A percentile compares a stretch with the other conserved stretches of the same genome.
Conservation (phyloP, 192 early-diverging fungal genomes). For the Allomyces macrogynus region DNA sequence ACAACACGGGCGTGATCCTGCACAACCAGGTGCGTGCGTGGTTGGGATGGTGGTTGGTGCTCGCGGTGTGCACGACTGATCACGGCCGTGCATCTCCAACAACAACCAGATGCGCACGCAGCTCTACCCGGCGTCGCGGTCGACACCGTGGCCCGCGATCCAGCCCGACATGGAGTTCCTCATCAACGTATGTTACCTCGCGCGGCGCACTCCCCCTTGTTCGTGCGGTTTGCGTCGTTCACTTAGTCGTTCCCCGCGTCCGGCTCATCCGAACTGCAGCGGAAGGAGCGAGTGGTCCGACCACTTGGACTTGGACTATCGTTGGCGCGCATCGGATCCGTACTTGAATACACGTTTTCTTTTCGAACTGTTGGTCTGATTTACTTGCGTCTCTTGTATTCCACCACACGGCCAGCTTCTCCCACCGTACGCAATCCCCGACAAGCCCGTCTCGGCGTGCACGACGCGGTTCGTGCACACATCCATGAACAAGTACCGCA, state of each 20-base stretch:
- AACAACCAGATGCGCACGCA: conserved; percentile 11
- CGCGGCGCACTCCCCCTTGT: too few species aligned
- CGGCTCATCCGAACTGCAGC: too few species aligned
- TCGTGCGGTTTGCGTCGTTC: too few species aligned
- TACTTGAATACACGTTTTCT: neutral
- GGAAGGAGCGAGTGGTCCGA: too few species aligned
- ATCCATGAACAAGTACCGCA: conserved; percentile 80
- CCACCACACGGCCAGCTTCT: conserved; percentile 18
- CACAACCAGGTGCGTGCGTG: conserved; percentile 40
- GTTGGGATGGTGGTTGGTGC: conserved; percentile 6
- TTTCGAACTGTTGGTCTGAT: conserved; percentile 4
- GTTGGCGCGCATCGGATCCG: neutral
- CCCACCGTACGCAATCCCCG: conserved; percentile 42
- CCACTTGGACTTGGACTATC: neutral
- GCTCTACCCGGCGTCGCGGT: neutral
- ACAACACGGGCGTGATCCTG: conserved; percentile 58
- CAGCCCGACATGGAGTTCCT: conserved; percentile 56
- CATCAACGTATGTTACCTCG: conserved; percentile 30
- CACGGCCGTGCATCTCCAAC: conserved; percentile 15
- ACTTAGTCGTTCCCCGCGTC: too few species aligned
- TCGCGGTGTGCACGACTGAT: conserved; percentile 9
- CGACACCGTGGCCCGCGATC: neutral
- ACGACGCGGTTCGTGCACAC: conserved; percentile 77
- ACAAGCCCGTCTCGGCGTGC: conserved; percentile 49
- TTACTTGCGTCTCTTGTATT: too few species aligned